Percentiles rank a stretch among this genome's conserved stretches.
phyloP scores from a whole-genome alignment of 805 yeast genomes.

The Candida sphagnicola region DNA sequence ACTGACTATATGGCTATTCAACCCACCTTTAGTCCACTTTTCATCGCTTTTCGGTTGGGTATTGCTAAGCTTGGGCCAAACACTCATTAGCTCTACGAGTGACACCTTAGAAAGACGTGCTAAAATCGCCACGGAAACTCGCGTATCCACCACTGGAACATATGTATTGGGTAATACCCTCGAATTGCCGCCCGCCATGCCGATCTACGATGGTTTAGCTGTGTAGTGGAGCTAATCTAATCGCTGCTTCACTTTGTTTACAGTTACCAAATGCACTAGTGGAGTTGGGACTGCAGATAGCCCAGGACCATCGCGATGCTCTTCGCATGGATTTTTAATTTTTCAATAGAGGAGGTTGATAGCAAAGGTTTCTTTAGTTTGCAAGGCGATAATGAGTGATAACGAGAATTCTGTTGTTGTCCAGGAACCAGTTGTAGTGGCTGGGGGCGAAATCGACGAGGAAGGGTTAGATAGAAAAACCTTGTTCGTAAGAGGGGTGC shows the following conservation, averaged over 20 bases:
- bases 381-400: slow-evolving; percentile 4
- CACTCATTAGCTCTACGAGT: slow-evolving; percentile 24
- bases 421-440: not conserved
- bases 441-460: slow-evolving; percentile 7
- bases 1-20: slow-evolving; percentile 16
- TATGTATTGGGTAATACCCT: slow-evolving; percentile 38
- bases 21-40: slow-evolving; percentile 16
- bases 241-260: no score
- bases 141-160: slow-evolving; percentile 26
- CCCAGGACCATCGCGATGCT: not conserved
- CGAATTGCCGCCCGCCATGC: not conserved
- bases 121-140: slow-evolving; percentile 18
- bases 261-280: not conserved
- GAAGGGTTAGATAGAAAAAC: slow-evolving; percentile 54
- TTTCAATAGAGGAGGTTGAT: not conserved
- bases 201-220: not conserved
- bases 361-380: no score
- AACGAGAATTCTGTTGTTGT: not conserved
- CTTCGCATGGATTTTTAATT: not conserved
- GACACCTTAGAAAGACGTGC: slow-evolving; percentile 28
- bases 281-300: not conserved
- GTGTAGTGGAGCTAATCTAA: no score
- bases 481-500: slow-evolving; percentile 82
- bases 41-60: slow-evolving; percentile 22
- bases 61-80: slow-evolving; percentile 32